Evolutionary conservation across 441 rosid species (phyloP).

Genomic region (Melastoma candidum): DNA sequence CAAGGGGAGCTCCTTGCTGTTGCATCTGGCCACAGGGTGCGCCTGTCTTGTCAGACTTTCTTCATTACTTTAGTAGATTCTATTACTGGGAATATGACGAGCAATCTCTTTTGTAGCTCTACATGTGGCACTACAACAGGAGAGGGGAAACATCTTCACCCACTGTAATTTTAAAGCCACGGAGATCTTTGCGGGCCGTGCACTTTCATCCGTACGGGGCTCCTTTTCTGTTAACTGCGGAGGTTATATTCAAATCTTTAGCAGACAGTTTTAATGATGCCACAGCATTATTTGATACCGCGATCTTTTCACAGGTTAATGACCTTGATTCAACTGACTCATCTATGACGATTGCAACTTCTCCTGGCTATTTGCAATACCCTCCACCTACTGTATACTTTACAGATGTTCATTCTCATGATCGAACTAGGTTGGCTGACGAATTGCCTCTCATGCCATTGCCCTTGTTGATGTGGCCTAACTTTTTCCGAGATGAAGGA

Average conservation of each 20-base stretch:
- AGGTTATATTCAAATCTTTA: constrained; percentile 40
- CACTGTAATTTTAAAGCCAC: constrained; percentile 56
- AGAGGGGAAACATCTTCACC: constrained; percentile 64
- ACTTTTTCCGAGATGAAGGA: constrained; percentile 37
- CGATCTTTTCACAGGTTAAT: constrained; percentile 69
- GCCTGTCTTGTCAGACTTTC: constrained; percentile 13
- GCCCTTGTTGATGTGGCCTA: constrained; percentile 43
- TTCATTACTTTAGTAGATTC: background rate
- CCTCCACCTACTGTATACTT: constrained; percentile 66
- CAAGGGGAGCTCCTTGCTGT: constrained; percentile 86
- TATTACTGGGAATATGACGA: background rate
- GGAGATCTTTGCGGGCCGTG: constrained; percentile 86
- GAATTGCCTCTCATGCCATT: constrained; percentile 57
- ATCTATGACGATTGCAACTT: constrained; percentile 67
- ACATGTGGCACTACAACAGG: constrained; percentile 73
- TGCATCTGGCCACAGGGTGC: constrained; percentile 95
- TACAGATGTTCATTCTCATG: constrained; percentile 46
- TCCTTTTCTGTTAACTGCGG: constrained; percentile 88
- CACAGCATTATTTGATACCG: constrained; percentile 23
- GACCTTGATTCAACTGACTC: constrained; percentile 82
- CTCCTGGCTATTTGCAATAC: constrained; percentile 63
- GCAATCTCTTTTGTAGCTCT: constrained; percentile 33
- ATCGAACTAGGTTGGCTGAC: constrained; percentile 32
- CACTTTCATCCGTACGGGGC: constrained; percentile 93
- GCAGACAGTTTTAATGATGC: constrained; percentile 6